These are phyloP conservation scores for Aethionema arabicum DNA, from an alignment of 345 rosid species.

Conservation along the genomic window DNA sequence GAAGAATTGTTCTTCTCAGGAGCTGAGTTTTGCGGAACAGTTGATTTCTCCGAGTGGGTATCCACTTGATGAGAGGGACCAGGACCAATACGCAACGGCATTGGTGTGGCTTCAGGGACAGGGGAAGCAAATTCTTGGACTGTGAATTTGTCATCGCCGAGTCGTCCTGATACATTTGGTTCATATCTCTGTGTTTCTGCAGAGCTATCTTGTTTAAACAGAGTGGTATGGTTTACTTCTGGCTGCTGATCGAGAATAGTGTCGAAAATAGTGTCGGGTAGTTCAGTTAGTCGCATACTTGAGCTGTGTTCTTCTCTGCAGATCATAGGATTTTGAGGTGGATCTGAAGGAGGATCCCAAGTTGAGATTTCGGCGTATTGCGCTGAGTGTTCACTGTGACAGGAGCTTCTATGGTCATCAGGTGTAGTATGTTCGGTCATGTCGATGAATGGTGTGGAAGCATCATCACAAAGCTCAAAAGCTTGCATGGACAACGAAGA, in stretches of 20 bases:
- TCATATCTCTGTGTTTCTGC: constrained; percentile 32
- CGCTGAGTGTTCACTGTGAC: constrained; percentile 39
- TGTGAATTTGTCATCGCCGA: constrained; percentile 69
- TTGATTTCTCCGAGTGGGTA: constrained; percentile 47
- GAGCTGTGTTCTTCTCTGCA: constrained; percentile 35
- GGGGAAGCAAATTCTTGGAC: constrained; percentile 62
- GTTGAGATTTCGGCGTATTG: constrained; percentile 40
- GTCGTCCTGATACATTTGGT: constrained; percentile 39
- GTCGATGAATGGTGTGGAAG: constrained; percentile 59
- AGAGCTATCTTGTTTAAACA: constrained; percentile 28
- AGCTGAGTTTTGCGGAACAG: constrained; percentile 37
- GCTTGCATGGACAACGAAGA: constrained; percentile 79
- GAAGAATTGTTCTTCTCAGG: constrained; percentile 45
- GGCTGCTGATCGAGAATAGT: constrained; percentile 32
- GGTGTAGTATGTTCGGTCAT: constrained; percentile 46
- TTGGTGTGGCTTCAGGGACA: constrained; percentile 24
- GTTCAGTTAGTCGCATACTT: constrained; percentile 37
- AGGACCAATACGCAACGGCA: constrained; percentile 36
- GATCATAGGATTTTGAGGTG: constrained; percentile 41
- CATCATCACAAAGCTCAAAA: constrained; percentile 78
- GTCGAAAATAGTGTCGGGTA: constrained; percentile 36
- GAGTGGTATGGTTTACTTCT: constrained; percentile 43
- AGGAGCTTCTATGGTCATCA: constrained; percentile 39
- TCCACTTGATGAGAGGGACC: constrained; percentile 39
- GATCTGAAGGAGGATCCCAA: constrained; percentile 32